Evolutionary conservation across 2,329 filamentous ascomycete species (phyloP).

Genomic region (Hypoxylon sp.): DNA sequence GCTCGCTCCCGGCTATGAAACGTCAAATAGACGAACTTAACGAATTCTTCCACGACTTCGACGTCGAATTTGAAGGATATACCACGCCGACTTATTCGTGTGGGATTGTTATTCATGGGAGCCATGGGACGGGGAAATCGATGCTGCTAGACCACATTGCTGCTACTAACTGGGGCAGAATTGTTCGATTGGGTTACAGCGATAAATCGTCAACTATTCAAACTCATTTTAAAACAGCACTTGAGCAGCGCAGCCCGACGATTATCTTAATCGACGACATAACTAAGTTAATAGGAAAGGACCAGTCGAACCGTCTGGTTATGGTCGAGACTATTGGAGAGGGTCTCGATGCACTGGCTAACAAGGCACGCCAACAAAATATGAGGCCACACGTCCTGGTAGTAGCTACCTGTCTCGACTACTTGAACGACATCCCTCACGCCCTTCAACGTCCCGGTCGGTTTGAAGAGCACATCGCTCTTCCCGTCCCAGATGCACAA

Average conservation of each 20-base stretch:
- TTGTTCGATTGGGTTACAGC: slow-evolving; percentile 71
- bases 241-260: slow-evolving; percentile 75
- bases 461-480: slow-evolving; percentile 76
- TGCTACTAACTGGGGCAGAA: slow-evolving; percentile 77
- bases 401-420: slow-evolving; percentile 79
- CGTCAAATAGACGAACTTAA: slow-evolving; percentile 77
- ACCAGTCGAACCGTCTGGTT: slow-evolving; percentile 65
- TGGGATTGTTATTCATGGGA: slow-evolving; percentile 83
- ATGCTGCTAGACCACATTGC: slow-evolving; percentile 78
- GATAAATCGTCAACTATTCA: slow-evolving; percentile 73
- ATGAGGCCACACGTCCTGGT: slow-evolving; percentile 75
- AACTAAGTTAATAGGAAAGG: slow-evolving; percentile 76
- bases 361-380: slow-evolving; percentile 55
- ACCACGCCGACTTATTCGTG: slow-evolving; percentile 60
- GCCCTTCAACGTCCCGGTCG: slow-evolving; percentile 75
- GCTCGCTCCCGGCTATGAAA: slow-evolving; percentile 77
- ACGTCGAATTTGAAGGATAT: slow-evolving; percentile 55
- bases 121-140: slow-evolving; percentile 87
- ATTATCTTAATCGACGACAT: slow-evolving; percentile 85
- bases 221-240: slow-evolving; percentile 78
- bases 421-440: slow-evolving; percentile 78
- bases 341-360: slow-evolving; percentile 69
- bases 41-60: slow-evolving; percentile 72
- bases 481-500: slow-evolving; percentile 81
- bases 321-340: slow-evolving; percentile 66